Conservation (phyloP, 176 grass and related monocot genomes). For the Aegilops sharonensis region DNA sequence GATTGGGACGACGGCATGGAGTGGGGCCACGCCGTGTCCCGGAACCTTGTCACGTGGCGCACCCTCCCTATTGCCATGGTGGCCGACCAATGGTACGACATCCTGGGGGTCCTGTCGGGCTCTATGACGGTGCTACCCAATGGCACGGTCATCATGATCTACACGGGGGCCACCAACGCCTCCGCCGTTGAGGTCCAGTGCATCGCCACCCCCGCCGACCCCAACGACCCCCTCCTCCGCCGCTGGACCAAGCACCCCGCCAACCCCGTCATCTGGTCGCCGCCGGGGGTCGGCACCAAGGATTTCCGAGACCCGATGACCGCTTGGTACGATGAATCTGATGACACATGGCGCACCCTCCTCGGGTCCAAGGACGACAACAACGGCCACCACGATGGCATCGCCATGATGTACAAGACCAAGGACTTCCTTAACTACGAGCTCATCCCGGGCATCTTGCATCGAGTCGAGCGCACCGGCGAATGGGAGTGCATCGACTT, state of each 20-base stretch:
- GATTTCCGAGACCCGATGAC: neutral
- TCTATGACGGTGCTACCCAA: neutral
- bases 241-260: slow-evolving; percentile 4
- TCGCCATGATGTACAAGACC: slow-evolving; percentile 7
- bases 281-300: neutral
- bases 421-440: slow-evolving; percentile 2
- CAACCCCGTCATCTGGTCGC: neutral
- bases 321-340: neutral
- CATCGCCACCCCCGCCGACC: neutral
- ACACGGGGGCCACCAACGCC: neutral
- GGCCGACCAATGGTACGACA: neutral
- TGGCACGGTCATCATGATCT: neutral
- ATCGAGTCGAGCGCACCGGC: neutral
- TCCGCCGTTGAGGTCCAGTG: neutral
- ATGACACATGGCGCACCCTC: neutral
- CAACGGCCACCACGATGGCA: neutral
- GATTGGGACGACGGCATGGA: neutral
- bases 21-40: neutral
- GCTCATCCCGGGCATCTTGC: neutral
- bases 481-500: slow-evolving; percentile 11
- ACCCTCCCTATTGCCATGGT: neutral
- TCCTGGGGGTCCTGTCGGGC: neutral
- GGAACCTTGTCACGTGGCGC: neutral
- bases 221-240: neutral
- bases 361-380: neutral